phyloP scores from a whole-genome alignment of 1,284 basidiomycete species.

The Porodaedalea pini region DNA sequence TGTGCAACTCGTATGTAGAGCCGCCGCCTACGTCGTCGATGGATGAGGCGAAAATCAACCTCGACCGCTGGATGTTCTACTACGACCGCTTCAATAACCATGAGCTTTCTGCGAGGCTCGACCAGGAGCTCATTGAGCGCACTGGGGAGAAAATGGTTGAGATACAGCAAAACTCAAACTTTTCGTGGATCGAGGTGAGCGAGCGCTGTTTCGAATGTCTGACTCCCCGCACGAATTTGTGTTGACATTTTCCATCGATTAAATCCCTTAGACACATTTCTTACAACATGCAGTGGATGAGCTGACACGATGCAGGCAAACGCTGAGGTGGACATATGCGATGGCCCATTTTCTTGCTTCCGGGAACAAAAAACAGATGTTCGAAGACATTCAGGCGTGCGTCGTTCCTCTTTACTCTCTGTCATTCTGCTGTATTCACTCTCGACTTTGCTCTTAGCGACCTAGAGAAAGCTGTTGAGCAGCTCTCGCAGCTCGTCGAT shows the following conservation, averaged over 20 bases:
- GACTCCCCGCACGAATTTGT: too few relatives aligned
- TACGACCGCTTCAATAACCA: slow-evolving; percentile 68
- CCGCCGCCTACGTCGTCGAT: slow-evolving; percentile 48
- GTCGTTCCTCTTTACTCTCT: slow-evolving; percentile 2
- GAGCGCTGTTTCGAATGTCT: too few relatives aligned
- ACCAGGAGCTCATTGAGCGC: slow-evolving; percentile 53
- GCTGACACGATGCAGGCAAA: slow-evolving; percentile 51
- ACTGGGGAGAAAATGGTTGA: slow-evolving; percentile 71
- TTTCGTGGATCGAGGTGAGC: slow-evolving; percentile 68
- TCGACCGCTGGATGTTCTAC: slow-evolving; percentile 68
- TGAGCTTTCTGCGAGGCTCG: slow-evolving; percentile 61
- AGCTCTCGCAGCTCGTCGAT: slow-evolving; percentile 58
- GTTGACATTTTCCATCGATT: not conserved
- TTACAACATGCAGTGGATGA: slow-evolving; percentile 61
- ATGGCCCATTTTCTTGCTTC: slow-evolving; percentile 65
- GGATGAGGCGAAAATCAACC: slow-evolving; percentile 48
- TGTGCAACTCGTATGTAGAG: slow-evolving; percentile 66
- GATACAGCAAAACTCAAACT: slow-evolving; percentile 52
- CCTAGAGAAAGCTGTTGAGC: slow-evolving; percentile 64
- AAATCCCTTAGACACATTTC: slow-evolving; percentile 48
- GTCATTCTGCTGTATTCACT: not conserved
- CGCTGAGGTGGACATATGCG: slow-evolving; percentile 69
- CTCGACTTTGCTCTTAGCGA: slow-evolving; percentile 35
- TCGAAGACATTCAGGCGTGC: slow-evolving; percentile 63
- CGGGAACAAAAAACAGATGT: slow-evolving; percentile 64